Base-by-base conservation (phyloP, 768 basidiomycete genomes). In the Rhizopogon rudus region DNA sequence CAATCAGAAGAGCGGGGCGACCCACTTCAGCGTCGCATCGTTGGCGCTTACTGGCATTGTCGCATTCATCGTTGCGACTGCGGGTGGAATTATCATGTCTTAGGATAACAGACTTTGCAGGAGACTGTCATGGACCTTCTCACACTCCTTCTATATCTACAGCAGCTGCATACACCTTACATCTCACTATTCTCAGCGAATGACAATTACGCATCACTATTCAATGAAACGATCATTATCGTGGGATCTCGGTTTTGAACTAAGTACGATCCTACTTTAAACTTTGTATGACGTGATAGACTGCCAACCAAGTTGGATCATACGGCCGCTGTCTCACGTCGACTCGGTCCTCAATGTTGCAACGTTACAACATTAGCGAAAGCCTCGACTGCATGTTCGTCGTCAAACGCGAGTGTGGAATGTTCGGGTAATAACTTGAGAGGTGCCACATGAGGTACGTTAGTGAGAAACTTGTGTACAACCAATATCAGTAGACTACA, bases 1-100 rank as follows among this genome's bases (percentile, higher is more conserved):
- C 25, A 68, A 71, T 52, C 68, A 70, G 59, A 71, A 70, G 70
- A 70, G 65, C 41, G 60, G 66, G 12, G 68, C 70, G 33, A 59
- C 59, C 51, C 70, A 65, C 53, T 61, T 61, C 9, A 57, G 56
- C 49, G 57, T 59, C 7, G 55, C 55, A 4, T 62, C 70, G 2
- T 44, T 67, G 2, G 59, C 59, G 6, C 45, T 70, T 1, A 64
- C 66, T 6, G 61, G 68, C 22, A 40, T 70, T 2, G 58, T 59
- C 35, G 58, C 65, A 40, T 25, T 61, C 33, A 37, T 67, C 33
- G 63, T 67, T 20, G 68, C 60, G 35, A 51, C 58, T 33, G 57
- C 61, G 40, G 65, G 61, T 40, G 61, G 57, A n/a, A 16, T 61
- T 50, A 52, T 71, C 46, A 53, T 68, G 54, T 64, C 29, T 63